Base-by-base conservation (phyloP, 371 early-diverging fungal genomes). In the Phascolomyces articulosus region DNA sequence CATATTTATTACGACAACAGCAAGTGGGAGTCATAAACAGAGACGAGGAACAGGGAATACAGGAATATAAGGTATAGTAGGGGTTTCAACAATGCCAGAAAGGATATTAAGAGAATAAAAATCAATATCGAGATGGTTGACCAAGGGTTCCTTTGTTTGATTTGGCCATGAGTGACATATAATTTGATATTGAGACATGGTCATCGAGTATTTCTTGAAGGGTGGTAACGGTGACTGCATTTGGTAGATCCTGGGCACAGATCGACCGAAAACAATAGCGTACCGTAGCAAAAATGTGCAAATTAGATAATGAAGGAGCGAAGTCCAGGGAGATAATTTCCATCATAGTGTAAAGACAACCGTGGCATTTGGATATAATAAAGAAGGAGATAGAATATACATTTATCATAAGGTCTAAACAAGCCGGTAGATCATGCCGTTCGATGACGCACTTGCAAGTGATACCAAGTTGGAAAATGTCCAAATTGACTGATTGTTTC, bases 281-380 rank as follows among this genome's bases (percentile, higher is more conserved):
- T 58, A 64, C 62, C 13, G 62, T 62, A 62, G 69, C 65, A 59
- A 69, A 69, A 60, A 62, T 58, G 48, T 65, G 69, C 38, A 69
- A 65, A 58, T 59, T 40, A n/a, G 65, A 69, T 28, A 69, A 47
- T 29, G 62, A 69, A 53, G 62, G 64, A 62, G 65, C 59, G 23
- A 69, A 61, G 54, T 57, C 34, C 16, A 69, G 59, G 28, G 63
- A 44, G 55, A 48, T 62, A 62, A 65, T 65, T 59, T 65, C 51
- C 63, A 55, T 65, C 63, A 69, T 69, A 27, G 60, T 65, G 60
- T 62, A 69, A 34, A 65, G 58, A 59, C 51, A 28, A 28, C 58
- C 49, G 49, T 65, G 55, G 49, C 56, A 64, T 60, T 69, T 69
- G 15, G 63, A 63, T 57, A 69, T 65, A 65, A 69, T 58, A 38